Evolutionary conservation across 805 yeast genomes (phyloP).

Genomic region (Sporopachydermia lactativora): DNA sequence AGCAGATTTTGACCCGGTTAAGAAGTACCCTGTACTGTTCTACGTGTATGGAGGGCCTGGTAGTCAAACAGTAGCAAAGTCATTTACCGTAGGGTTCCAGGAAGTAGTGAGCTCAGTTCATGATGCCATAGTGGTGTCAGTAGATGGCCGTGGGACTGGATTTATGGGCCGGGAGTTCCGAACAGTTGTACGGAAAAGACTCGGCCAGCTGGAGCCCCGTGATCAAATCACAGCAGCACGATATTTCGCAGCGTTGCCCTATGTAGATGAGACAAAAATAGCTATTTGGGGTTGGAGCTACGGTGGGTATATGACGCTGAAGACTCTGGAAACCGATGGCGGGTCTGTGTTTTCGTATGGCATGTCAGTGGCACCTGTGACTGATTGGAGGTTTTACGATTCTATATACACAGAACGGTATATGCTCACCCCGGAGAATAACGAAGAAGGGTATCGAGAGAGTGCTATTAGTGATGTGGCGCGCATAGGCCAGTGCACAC

Average conservation of each 20-base stretch:
- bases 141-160: constrained; percentile 97
- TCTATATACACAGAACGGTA: constrained; percentile 91
- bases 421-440: constrained; percentile 70
- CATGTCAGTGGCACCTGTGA: constrained; percentile 94
- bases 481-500: constrained; percentile 8
- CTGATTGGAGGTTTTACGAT: constrained; percentile 86
- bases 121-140: constrained; percentile 79
- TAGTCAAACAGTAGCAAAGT: constrained; percentile 63
- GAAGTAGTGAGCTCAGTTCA: constrained; percentile 64
- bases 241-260: constrained; percentile 44
- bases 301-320: constrained; percentile 89
- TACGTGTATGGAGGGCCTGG: constrained; percentile 95
- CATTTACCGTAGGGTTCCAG: constrained; percentile 51
- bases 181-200: constrained; percentile 61
- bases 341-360: constrained; percentile 74
- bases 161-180: constrained; percentile 70
- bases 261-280: constrained; percentile 51
- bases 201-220: constrained; percentile 69
- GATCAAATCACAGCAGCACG: constrained; percentile 86
- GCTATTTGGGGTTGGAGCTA: constrained; percentile 99
- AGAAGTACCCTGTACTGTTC: constrained; percentile 75
- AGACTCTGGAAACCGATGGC: constrained; percentile 70
- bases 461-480: constrained; percentile 38
- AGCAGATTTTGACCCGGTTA: constrained; percentile 39
- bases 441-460: constrained; percentile 46